Evolutionary conservation across 345 rosid species (phyloP), one percentile per base, ranked within the genome.

Genomic region (Schrenkiella parvula): DNA sequence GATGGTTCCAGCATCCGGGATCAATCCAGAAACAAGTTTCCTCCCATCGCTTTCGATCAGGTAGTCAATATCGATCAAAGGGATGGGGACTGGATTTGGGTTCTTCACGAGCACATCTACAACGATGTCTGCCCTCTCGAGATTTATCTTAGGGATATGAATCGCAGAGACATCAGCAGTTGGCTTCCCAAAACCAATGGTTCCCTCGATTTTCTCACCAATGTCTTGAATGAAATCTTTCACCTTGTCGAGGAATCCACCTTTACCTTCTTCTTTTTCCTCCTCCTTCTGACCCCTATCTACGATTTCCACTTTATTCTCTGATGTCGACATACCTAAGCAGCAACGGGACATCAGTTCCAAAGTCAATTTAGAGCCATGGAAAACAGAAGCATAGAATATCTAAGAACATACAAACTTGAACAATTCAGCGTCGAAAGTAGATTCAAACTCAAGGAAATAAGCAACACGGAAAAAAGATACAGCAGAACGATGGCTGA

Each of bases 131-230:
- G 93, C 98, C 71, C 73, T 87, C 74, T 92, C 84, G 42, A 95
- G 97, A 61, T 88, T 95, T 80, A 95, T 88, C 46, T 34, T 66
- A 29, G 97, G 98, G 71, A 92, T 61, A 68, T 92, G 97, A 32
- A 95, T 83, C 4, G 72, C 98, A 5, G 89, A 25, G 39, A 92
- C 92, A 76, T 95, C 97, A 31, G 98, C 97, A 31, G 98, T 90
- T 46, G 99, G 99, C 82, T 92, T 95, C 58, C 99, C 99, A 18
- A 92, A 90, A 13, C 98, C 97, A 43, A 95, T 84, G 19, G 98
- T 76, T 66, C 61, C 99, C 67, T 92, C 97, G 13, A 92, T 82
- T 85, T 95, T 95, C 83, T 90, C 97, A 54, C 97, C 97, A 59
- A 92, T 81, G 73, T 87, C 98, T 5, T 95, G 93, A 70, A 95